These are phyloP conservation scores for Aurantiochytrium sp. DNA, from an alignment of 108 stramenopile species.

Conservation along the genomic window DNA sequence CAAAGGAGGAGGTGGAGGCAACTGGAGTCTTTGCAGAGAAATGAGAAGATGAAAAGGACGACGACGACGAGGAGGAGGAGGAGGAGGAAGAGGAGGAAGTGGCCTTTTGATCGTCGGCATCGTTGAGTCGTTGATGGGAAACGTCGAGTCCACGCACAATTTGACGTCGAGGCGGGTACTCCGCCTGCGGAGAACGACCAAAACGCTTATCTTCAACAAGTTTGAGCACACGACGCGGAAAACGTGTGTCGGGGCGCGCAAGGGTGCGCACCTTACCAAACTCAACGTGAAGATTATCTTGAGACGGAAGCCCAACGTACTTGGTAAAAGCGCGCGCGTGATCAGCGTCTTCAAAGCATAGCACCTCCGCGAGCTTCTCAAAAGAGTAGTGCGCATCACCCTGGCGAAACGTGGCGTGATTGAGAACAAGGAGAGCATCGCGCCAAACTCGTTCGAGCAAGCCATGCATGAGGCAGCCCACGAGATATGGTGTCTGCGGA, in stretches of 20 bases:
- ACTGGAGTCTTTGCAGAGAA: too few species aligned
- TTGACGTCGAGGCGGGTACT: not conserved
- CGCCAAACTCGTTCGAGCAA: not conserved
- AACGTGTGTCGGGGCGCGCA: not conserved
- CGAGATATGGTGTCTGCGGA: not conserved
- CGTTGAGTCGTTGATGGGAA: not conserved
- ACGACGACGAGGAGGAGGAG: not conserved
- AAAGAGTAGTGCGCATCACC: not conserved
- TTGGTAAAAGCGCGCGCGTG: not conserved
- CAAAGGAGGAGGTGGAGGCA: too few species aligned
- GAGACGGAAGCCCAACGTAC: not conserved
- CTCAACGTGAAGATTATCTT: not conserved
- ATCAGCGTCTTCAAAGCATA: not conserved
- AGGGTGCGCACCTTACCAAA: not conserved
- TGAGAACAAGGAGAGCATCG: not conserved
- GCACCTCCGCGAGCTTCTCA: not conserved
- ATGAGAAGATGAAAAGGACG: not conserved
- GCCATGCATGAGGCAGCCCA: slow-evolving; percentile 11
- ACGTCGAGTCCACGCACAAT: not conserved
- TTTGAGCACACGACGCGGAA: not conserved
- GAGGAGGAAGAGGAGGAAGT: not conserved
- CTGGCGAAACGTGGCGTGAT: not conserved
- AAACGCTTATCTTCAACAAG: not conserved
- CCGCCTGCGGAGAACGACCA: not conserved
- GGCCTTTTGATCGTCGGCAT: not conserved